Percentiles rank a stretch among this genome's conserved stretches.
These are phyloP conservation scores for Leccinum subgranulosum DNA, from an alignment of 768 basidiomycete species.

Conservation along the genomic window DNA sequence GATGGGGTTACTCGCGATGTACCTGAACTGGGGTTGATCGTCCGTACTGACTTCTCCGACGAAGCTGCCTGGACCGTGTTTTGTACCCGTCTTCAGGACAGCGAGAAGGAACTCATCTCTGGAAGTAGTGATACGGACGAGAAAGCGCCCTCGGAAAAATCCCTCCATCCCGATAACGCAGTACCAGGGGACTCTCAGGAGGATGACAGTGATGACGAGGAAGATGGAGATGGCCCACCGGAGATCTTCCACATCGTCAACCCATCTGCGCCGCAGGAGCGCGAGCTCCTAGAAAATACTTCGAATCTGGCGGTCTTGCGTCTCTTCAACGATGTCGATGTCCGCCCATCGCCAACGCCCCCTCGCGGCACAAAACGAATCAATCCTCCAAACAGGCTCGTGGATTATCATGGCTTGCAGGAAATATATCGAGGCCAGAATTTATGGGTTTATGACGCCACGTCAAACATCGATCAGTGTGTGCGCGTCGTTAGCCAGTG, in stretches of 20 bases:
- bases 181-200: conserved; percentile 2
- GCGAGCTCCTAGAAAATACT: conserved; percentile 41
- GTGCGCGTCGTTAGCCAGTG: conserved; percentile 61
- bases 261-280: conserved; percentile 40
- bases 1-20: conserved; percentile 46
- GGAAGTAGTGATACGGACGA: conserved; percentile 24
- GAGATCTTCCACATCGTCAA: conserved; percentile 54
- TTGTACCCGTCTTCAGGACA: conserved; percentile 43
- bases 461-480: conserved; percentile 64
- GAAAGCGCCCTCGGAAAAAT: conserved; percentile 15
- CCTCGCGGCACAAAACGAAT: conserved; percentile 45
- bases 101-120: conserved; percentile 54
- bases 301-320: conserved; percentile 69
- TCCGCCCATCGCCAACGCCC: conserved; percentile 50
- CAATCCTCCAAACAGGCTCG: conserved; percentile 52
- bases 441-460: conserved; percentile 73
- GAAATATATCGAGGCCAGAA: conserved; percentile 68
- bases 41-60: conserved; percentile 73
- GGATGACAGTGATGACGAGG: conserved; percentile 24
- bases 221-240: conserved; percentile 34
- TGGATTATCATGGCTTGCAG: conserved; percentile 65
- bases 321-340: conserved; percentile 67
- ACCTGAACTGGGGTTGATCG: conserved; percentile 54
- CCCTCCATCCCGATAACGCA: conserved; percentile 19
- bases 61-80: conserved; percentile 66